phyloP scores from a whole-genome alignment of 2,329 filamentous ascomycete species.

The Aspergillus fijiensis region DNA sequence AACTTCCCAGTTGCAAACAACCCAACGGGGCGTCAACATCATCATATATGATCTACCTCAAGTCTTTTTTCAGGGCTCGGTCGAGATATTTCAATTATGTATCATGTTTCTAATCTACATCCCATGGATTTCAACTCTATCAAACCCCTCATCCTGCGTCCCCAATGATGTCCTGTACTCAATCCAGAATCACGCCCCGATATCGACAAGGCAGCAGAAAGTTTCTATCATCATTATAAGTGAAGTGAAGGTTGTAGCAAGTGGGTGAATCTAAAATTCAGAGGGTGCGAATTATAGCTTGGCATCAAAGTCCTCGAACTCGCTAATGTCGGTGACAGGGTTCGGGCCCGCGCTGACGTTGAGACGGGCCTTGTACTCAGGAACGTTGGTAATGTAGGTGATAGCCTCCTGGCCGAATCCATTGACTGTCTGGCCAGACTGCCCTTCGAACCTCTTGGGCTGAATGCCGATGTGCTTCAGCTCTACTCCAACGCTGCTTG shows the following conservation, averaged over 20 bases:
- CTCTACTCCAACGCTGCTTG: constrained; percentile 48
- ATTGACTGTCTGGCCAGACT: constrained; percentile 23
- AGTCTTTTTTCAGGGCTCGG: neutral
- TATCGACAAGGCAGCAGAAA: neutral
- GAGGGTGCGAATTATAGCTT: constrained; percentile 62
- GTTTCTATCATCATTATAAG: neutral
- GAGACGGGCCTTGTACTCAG: constrained; percentile 75
- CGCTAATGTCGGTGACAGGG: constrained; percentile 71
- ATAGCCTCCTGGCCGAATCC: constrained; percentile 15
- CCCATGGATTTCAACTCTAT: neutral
- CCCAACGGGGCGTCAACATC: too few relatives aligned
- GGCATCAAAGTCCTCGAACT: constrained; percentile 80
- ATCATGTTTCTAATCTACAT: neutral
- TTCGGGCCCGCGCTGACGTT: constrained; percentile 69
- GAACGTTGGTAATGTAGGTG: constrained; percentile 71
- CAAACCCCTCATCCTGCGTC: neutral
- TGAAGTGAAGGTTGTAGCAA: neutral
- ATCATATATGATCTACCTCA: too few relatives aligned
- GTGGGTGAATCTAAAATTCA: neutral
- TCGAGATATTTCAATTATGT: neutral
- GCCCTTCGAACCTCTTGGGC: constrained; percentile 35
- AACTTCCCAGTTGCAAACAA: neutral
- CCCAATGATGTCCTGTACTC: neutral
- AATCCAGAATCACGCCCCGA: neutral
- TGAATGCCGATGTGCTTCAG: constrained; percentile 48